Evolutionary conservation across 148 eudicot species (phyloP).

Genomic region (Rhododendron ferrugineum): DNA sequence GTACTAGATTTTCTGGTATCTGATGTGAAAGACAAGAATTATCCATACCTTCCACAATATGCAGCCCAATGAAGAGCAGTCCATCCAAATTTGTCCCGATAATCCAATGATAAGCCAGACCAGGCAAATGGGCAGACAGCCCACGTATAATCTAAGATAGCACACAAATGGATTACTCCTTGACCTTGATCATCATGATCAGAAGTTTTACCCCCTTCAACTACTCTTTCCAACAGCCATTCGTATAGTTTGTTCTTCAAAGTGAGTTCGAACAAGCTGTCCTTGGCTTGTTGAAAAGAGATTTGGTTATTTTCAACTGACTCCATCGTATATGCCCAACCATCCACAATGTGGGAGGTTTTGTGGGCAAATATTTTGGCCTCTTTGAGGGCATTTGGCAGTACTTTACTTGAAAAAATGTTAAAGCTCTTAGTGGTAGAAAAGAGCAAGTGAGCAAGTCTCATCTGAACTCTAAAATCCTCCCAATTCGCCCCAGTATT

Average conservation of each 20-base stretch:
- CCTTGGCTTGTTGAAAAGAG: constrained; percentile 61
- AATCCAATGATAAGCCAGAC: constrained; percentile 84
- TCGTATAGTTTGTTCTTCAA: constrained; percentile 69
- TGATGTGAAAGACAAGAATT: not conserved
- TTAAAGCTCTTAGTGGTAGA: constrained; percentile 66
- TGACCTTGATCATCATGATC: constrained; percentile 84
- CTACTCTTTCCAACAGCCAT: constrained; percentile 80
- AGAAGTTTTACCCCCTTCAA: constrained; percentile 48
- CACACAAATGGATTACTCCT: constrained; percentile 92
- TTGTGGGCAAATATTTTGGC: constrained; percentile 58
- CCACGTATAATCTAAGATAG: constrained; percentile 90
- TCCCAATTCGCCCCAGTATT: constrained; percentile 49
- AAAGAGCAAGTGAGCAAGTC: constrained; percentile 80
- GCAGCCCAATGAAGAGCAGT: constrained; percentile 99
- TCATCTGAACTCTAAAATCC: constrained; percentile 56
- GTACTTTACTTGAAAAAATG: constrained; percentile 44
- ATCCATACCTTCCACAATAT: constrained; percentile 70
- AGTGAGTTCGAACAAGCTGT: constrained; percentile 63
- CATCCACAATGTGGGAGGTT: constrained; percentile 45
- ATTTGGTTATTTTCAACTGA: constrained; percentile 41
- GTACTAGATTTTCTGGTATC: not conserved
- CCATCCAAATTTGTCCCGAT: constrained; percentile 92
- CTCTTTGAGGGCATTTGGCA: constrained; percentile 49
- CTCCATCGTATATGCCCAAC: constrained; percentile 51
- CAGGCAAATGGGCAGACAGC: constrained; percentile 65